Evolutionary conservation across 805 yeast genomes (phyloP).

Genomic region (Jamesozyma jinghongensis): DNA sequence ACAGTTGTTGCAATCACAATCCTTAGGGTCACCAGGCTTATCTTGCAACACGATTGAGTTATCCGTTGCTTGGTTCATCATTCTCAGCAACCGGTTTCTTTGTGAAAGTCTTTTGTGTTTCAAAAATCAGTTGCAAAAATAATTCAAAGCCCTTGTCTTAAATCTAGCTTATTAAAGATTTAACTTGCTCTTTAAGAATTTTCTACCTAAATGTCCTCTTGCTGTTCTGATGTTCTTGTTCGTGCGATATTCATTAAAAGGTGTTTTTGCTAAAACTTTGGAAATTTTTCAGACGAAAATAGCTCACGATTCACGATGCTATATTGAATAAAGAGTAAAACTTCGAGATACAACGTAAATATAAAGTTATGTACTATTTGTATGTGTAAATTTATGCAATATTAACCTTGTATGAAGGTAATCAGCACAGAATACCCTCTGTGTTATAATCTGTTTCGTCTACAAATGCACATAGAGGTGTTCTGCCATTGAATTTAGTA

Average conservation of each 20-base stretch:
- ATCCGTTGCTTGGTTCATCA: neutral
- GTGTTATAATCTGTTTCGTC: conserved; percentile 51
- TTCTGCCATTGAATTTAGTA: conserved; percentile 54
- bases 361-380: no score
- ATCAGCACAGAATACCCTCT: conserved; percentile 16
- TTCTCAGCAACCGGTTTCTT: neutral
- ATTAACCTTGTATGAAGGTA: neutral
- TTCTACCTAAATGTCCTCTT: no score
- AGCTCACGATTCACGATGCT: neutral
- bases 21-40: neutral
- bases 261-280: no score
- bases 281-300: neutral
- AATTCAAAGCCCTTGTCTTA: no score
- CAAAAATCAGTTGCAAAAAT: no score
- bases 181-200: no score
- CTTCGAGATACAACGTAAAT: no score
- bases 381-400: neutral
- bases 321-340: no score
- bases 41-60: neutral
- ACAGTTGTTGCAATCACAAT: conserved; percentile 1
- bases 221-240: no score
- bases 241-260: no score
- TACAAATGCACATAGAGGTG: conserved; percentile 55
- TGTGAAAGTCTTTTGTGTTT: no score
- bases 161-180: no score